Evolutionary conservation across 2,329 filamentous ascomycete species (phyloP).

Genomic region (Nakataea oryzae): DNA sequence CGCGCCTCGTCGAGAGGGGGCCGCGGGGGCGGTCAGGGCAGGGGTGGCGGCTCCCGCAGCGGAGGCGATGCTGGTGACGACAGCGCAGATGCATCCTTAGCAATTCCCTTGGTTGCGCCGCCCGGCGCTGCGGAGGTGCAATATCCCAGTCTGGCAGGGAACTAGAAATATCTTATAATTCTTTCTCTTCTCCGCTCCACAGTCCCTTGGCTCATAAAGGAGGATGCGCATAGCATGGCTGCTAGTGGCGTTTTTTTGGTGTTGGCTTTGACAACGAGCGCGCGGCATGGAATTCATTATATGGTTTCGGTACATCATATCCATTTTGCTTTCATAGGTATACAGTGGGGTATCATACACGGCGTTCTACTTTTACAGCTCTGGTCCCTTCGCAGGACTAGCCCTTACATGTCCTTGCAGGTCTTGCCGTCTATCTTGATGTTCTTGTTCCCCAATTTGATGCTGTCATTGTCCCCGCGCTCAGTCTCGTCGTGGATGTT

Average conservation of each 20-base stretch:
- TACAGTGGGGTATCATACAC: slow-evolving; percentile 1
- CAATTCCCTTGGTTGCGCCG: slow-evolving; percentile 56
- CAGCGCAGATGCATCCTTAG: slow-evolving; percentile 15
- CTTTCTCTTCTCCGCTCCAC: background rate
- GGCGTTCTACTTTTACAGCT: slow-evolving; percentile 1
- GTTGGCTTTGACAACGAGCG: background rate
- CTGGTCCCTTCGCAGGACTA: background rate
- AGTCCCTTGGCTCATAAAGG: too few species aligned
- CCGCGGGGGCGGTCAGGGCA: slow-evolving; percentile 20
- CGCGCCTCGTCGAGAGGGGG: slow-evolving; percentile 24
- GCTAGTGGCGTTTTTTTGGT: background rate
- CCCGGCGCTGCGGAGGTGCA: slow-evolving; percentile 69
- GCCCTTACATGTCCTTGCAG: slow-evolving; percentile 9
- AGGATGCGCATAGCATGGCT: background rate
- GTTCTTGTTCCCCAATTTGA: slow-evolving; percentile 51
- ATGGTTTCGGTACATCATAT: background rate
- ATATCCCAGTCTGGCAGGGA: slow-evolving; percentile 76
- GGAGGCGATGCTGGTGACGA: slow-evolving; percentile 15
- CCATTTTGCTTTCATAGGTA: background rate
- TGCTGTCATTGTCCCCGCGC: slow-evolving; percentile 82
- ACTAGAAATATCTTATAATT: slow-evolving; percentile 7
- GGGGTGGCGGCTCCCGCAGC: slow-evolving; percentile 13
- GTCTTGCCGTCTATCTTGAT: slow-evolving; percentile 21
- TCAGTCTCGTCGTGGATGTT: slow-evolving; percentile 88
- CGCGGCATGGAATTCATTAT: background rate